Evolutionary conservation across 176 grass and related monocot genomes (phyloP), one percentile per base, ranked within the genome.

Genomic region (Saccharum officinarum): DNA sequence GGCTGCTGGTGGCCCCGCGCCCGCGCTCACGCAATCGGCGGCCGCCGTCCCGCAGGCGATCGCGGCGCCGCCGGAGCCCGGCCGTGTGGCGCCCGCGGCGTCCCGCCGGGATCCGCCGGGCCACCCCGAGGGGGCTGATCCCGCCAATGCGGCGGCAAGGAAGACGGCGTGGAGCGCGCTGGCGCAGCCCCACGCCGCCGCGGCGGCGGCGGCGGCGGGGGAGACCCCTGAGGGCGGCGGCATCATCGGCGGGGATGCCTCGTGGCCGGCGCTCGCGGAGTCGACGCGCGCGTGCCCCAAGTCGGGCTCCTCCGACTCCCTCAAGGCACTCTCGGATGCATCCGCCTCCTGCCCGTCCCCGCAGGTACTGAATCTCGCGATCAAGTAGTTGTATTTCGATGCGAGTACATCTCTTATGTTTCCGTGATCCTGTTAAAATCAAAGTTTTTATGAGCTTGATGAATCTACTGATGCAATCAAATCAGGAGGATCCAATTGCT

Each of bases 151-250:
- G 54, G 88, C 83, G 64, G 83, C 57, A 57, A 82, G 82, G 73
- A 94, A 90, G 88, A 80, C 83, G 36, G 88, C 75, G 73, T 94
- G 92, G 95, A 92, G 77, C 59, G 69, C 89, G 69, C 83, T 78
- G 38, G 65, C 85, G 82, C 87, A 84, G 7, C 15, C 46, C 22
- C 72, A 39, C 9, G 33, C 70, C 2, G 78, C 68, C 4, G 73
- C 50, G 0, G 40, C 69, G 1, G 55, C 70, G 2, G 54, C 33
- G 65, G n/a, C 44, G n/a, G 36, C 36, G 14, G 70, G 23, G 70
- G n/a, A 20, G 10, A 10, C 3, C 84, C n/a, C 50, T 26, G 64
- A 31, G 20, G 71, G 37, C 31, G 80, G 89, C 73, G 69, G 65
- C 12, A 85, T 92, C 85, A 89, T 92, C 15, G 87, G 89, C 18